phyloP scores from a whole-genome alignment of 176 grass and related monocot genomes.

The Raddia guianensis region DNA sequence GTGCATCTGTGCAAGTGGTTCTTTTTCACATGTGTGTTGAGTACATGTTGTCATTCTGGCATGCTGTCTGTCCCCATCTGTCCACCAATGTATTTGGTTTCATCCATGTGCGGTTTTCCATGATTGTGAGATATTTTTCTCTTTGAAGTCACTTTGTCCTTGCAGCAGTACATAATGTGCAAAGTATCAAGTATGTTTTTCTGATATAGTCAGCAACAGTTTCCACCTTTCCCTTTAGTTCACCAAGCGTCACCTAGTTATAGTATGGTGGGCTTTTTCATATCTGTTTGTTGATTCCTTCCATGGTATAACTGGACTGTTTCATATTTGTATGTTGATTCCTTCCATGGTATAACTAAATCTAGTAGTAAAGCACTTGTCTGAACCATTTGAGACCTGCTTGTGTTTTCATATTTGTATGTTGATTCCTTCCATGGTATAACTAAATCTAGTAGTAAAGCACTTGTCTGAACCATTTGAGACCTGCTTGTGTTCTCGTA shows the following conservation, averaged over 20 bases:
- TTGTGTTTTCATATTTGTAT: conserved; percentile 34
- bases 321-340: conserved; percentile 37
- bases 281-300: conserved; percentile 33
- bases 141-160: conserved; percentile 33
- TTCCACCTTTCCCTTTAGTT: background rate
- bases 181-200: conserved; percentile 27
- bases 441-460: conserved; percentile 4
- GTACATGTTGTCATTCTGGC: conserved; percentile 42
- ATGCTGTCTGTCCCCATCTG: conserved; percentile 33
- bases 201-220: background rate
- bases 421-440: conserved; percentile 11
- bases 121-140: conserved; percentile 35
- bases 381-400: conserved; percentile 14
- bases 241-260: conserved; percentile 20
- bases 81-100: conserved; percentile 25
- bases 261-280: conserved; percentile 16
- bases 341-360: background rate
- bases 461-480: conserved; percentile 1
- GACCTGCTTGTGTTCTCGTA: conserved; percentile 15
- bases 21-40: conserved; percentile 44
- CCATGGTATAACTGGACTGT: background rate
- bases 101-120: conserved; percentile 43
- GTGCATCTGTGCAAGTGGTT: conserved; percentile 26
- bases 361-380: background rate
- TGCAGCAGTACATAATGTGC: conserved; percentile 34